These are phyloP conservation scores for Diaporthe caulivora DNA, from an alignment of 2,329 filamentous ascomycete species.

Conservation along the genomic window DNA sequence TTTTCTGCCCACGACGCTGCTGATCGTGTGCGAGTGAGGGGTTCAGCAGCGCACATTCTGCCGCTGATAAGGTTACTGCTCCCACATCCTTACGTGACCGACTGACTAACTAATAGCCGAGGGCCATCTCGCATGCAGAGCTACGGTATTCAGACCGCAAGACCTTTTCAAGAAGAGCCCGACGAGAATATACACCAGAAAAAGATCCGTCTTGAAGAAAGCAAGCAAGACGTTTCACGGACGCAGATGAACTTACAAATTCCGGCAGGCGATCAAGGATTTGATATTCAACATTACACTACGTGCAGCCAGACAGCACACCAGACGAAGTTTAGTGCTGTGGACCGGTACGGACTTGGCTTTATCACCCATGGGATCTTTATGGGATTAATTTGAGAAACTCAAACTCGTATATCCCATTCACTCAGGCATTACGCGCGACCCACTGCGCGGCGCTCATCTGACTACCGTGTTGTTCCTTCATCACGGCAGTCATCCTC, in stretches of 20 bases:
- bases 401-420: background rate
- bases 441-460: background rate
- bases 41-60: conserved; percentile 8
- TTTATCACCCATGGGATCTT: background rate
- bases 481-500: conserved; percentile 33
- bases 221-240: background rate
- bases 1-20: background rate
- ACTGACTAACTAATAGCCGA: conserved; percentile 21
- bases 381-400: conserved; percentile 8
- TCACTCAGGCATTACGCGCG: background rate
- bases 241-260: background rate
- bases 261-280: background rate
- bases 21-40: conserved; percentile 1
- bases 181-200: rapidly evolving
- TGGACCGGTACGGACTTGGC: background rate
- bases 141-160: background rate
- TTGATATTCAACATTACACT: no score
- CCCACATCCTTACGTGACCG: background rate
- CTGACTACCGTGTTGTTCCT: background rate
- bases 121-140: background rate
- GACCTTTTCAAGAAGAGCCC: background rate
- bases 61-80: conserved; percentile 5
- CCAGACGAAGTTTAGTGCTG: background rate
- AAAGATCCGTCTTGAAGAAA: background rate
- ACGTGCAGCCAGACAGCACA: no score